phyloP scores from a whole-genome alignment of 2,329 filamentous ascomycete species.

The Exophiala bonariae region DNA sequence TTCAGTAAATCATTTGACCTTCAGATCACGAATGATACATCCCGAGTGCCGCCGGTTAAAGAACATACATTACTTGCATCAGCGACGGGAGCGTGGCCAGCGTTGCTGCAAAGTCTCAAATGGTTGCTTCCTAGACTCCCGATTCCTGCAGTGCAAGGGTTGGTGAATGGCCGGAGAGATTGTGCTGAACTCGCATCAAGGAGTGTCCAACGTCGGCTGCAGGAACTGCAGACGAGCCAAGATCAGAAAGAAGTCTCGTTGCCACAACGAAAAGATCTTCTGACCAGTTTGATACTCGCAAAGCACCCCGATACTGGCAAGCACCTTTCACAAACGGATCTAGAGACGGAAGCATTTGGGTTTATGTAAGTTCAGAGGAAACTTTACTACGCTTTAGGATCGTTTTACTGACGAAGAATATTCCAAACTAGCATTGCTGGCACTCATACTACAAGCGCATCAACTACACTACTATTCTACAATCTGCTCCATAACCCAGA shows the following conservation, averaged over 20 bases:
- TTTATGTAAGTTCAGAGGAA: conserved; percentile 40
- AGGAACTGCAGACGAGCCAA: conserved; percentile 16
- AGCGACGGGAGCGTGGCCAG: conserved; percentile 31
- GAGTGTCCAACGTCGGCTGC: not conserved
- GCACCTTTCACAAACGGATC: conserved; percentile 30
- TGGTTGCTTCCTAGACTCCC: conserved; percentile 29
- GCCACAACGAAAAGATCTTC: conserved; percentile 32
- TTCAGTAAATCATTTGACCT: conserved; percentile 36
- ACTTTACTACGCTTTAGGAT: no score
- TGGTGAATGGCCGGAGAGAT: conserved; percentile 3
- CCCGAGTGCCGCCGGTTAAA: conserved; percentile 33
- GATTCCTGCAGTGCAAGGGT: conserved; percentile 1
- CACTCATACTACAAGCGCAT: conserved; percentile 35
- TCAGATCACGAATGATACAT: conserved; percentile 31
- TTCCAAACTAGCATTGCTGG: conserved; percentile 33
- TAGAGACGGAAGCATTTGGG: conserved; percentile 39
- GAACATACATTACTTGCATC: conserved; percentile 36
- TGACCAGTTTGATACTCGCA: conserved; percentile 39
- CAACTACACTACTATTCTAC: conserved; percentile 33
- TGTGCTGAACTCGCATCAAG: not conserved
- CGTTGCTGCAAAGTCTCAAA: conserved; percentile 30
- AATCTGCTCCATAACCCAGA: conserved; percentile 34
- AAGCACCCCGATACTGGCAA: conserved; percentile 38
- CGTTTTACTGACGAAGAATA: not conserved
- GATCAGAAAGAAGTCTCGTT: conserved; percentile 28